Base-by-base conservation (phyloP, 2,329 filamentous ascomycete genomes). In the Hawksworthiomyces lignivorus region DNA sequence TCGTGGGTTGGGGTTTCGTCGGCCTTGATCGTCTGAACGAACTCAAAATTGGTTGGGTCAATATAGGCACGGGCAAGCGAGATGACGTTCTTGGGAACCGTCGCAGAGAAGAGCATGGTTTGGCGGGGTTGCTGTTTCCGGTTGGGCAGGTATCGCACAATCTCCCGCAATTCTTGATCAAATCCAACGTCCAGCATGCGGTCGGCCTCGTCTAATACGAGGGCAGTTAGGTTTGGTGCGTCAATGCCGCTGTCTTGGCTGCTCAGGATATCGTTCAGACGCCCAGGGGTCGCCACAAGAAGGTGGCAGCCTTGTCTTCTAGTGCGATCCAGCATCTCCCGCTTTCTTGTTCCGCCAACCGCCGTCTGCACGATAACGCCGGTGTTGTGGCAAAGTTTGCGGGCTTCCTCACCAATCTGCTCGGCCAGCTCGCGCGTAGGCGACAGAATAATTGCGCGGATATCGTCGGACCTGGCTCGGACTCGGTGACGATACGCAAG, bases 101-200 rank as follows among this genome's bases (percentile, higher is more conserved):
- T 98, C 33, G 92, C 92, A 12, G 90, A 97, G 62, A 94, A 96
- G 62, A 98, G 82, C 54, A 98, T 78, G 7, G 89, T 96, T 62
- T 98, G 92, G 37, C 90, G 80, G 41, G 83, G 72, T 46, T 82
- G 76, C 39, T 80, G 62, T 0, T 60, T 53, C 7, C 74, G 72
- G 35, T 73, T 64, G 4, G 90, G 90, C 9, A 96, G 72, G 32
- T 64, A 56, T 0, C 57, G 45, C 43, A 78, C 64, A 42, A 90
- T 86, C 2, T 75, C 60, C 37, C 70, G 62, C 38, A 90, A 72
- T 43, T 80, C 81, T 27, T 69, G 68, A 43, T 81, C 70, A 55
- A 90, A 90, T 3, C 85, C 92, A 71, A 94, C 92, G 68, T 98
- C 92, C 59, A 98, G 76, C 86, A 98, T 96, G 54, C 92, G 86